Evolutionary conservation across 768 basidiomycete genomes (phyloP), one percentile per base, ranked within the genome.

Genomic region (Paxillus involutus): DNA sequence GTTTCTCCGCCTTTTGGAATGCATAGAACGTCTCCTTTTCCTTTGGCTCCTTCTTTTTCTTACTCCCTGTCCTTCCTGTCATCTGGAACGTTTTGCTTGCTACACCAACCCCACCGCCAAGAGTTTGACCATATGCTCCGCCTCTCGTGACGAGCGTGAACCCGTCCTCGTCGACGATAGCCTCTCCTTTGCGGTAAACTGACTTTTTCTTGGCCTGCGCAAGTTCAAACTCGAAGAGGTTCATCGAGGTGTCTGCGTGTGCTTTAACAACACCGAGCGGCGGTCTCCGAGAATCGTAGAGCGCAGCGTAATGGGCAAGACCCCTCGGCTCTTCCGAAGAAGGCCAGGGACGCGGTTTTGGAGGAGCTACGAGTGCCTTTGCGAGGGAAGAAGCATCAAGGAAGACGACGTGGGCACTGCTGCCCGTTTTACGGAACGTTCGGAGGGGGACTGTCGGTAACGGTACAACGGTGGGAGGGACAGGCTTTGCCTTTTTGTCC

Each of bases 101-200:
- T 8, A 87, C 80, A 2, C 75, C 78, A 35, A 82, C 78, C 0
- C 91, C 93, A 13, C 93, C 92, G 29, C 94, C 94, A 5, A 94
- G 75, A 1, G 91, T 91, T 65, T 91, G 79, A 5, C 94, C 94
- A 62, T 94, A 94, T 19, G 88, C 87, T 12, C 94, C 94, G 5
- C 93, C 91, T 36, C 94, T 80, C n/a, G 88, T 90, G 35, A 98
- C 94, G 12, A 98, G 81, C 11, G 93, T 96, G 69, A 96, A 98
- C 3, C 94, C 94, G 57, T 98, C 94, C 55, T 90, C 93, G 67
- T 98, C 94, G 41, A 96, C 89, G 52, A 96, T 78, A 6, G 89
- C 92, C 63, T 93, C 92, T 19, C 91, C 91, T 66, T 91, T 91
- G 60, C 75, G 79, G 64, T 89, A 91, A 65, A 82, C 78, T 21